Conservation (phyloP, 1,284 basidiomycete species). For the Cutaneotrichosporon sp. region DNA sequence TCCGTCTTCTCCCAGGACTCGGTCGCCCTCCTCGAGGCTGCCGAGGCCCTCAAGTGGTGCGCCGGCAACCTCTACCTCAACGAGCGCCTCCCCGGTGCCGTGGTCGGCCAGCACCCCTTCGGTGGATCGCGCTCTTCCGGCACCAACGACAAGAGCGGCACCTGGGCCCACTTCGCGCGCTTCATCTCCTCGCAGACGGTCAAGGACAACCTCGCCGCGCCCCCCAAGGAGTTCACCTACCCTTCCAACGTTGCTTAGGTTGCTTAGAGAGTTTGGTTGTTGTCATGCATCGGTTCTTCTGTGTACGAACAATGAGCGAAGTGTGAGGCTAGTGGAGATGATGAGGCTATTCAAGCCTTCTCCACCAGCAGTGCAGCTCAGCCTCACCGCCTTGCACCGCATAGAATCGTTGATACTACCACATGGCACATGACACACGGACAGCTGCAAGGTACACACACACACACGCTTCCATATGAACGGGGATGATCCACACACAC, state of each 20-base stretch:
- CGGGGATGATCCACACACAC: no score
- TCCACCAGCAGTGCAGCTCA: no score
- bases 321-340: no score
- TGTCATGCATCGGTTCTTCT: not conserved
- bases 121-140: conserved; percentile 84
- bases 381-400: no score
- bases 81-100: conserved; percentile 90
- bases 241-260: conserved; percentile 70
- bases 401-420: no score
- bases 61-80: conserved; percentile 69
- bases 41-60: conserved; percentile 34
- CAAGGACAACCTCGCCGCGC: conserved; percentile 74
- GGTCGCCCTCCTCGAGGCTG: conserved; percentile 35
- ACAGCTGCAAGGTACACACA: no score
- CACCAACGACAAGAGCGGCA: conserved; percentile 93
- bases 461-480: no score
- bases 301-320: not conserved
- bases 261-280: conserved; percentile 45
- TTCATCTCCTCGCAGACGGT: conserved; percentile 83
- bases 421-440: no score
- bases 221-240: conserved; percentile 72
- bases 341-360: no score
- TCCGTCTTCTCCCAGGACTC: conserved; percentile 63
- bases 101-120: conserved; percentile 88
- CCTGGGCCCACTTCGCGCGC: conserved; percentile 77